These are phyloP conservation scores for Diaporthe capsici DNA, from an alignment of 2,329 filamentous ascomycete species.

Conservation along the genomic window DNA sequence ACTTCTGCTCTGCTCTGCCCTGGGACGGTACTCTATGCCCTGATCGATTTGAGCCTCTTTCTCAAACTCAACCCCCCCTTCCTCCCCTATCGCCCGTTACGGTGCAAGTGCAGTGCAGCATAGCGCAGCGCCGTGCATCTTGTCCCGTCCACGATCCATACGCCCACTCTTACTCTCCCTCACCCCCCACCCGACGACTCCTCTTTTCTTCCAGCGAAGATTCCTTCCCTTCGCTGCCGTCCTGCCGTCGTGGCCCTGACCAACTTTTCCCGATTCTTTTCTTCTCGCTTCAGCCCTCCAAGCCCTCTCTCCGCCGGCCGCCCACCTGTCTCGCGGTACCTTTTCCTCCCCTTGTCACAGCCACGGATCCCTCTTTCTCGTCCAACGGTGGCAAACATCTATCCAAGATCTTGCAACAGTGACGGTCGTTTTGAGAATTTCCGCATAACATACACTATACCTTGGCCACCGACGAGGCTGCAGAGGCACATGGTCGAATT, in stretches of 20 bases:
- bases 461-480: slow-evolving; percentile 23
- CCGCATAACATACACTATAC: background rate
- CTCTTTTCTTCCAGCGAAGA: slow-evolving; percentile 36
- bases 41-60: slow-evolving; percentile 21
- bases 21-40: background rate
- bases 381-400: slow-evolving; percentile 29
- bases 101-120: slow-evolving; percentile 19
- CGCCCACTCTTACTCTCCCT: slow-evolving; percentile 34
- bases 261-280: slow-evolving; percentile 35
- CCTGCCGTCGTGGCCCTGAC: slow-evolving; percentile 35
- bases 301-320: slow-evolving; percentile 25
- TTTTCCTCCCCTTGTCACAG: slow-evolving; percentile 15
- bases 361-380: slow-evolving; percentile 25
- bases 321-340: slow-evolving; percentile 30
- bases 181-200: slow-evolving; percentile 29
- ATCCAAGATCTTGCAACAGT: slow-evolving; percentile 27
- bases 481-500: slow-evolving; percentile 22
- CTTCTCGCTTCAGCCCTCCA: slow-evolving; percentile 21
- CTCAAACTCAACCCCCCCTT: background rate
- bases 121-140: slow-evolving; percentile 19
- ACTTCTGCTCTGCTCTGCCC: slow-evolving; percentile 1
- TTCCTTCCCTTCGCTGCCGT: slow-evolving; percentile 33
- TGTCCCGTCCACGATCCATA: slow-evolving; percentile 31
- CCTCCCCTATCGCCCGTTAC: slow-evolving; percentile 3
- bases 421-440: slow-evolving; percentile 20